phyloP scores from a whole-genome alignment of 2,329 filamentous ascomycete species.

The Bimuria novae-zelandiae region DNA sequence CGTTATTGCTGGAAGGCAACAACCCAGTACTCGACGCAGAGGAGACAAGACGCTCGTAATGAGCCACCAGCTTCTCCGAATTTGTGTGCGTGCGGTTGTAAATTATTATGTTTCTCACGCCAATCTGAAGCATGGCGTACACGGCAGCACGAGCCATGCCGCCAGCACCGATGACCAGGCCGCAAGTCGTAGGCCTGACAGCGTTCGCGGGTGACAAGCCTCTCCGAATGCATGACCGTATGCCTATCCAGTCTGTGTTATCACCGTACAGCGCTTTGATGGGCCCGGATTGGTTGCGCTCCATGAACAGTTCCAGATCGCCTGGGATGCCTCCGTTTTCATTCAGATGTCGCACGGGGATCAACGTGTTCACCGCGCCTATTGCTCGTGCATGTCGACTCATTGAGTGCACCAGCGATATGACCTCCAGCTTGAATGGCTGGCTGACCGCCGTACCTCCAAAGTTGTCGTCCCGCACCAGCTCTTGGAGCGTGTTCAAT shows the following conservation, averaged over 20 bases:
- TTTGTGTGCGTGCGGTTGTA: constrained; percentile 72
- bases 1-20: constrained; percentile 22
- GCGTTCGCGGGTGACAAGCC: constrained; percentile 73
- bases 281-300: constrained; percentile 67
- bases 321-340: constrained; percentile 62
- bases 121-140: constrained; percentile 78
- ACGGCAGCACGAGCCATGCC: constrained; percentile 80
- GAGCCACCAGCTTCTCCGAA: constrained; percentile 67
- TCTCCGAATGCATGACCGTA: constrained; percentile 71
- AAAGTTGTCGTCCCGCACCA: constrained; percentile 69
- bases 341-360: constrained; percentile 68
- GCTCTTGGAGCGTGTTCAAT: constrained; percentile 65
- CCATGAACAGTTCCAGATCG: constrained; percentile 57
- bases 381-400: constrained; percentile 75
- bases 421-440: constrained; percentile 75
- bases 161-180: constrained; percentile 62
- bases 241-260: constrained; percentile 83
- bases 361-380: constrained; percentile 75
- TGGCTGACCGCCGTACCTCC: constrained; percentile 73
- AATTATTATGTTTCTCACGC: constrained; percentile 75
- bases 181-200: constrained; percentile 57
- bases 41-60: constrained; percentile 65
- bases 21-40: constrained; percentile 23
- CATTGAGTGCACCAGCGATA: constrained; percentile 66
- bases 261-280: constrained; percentile 75